These are phyloP conservation scores for Flueggea neowawraea DNA, from an alignment of 441 rosid species.

Conservation along the genomic window DNA sequence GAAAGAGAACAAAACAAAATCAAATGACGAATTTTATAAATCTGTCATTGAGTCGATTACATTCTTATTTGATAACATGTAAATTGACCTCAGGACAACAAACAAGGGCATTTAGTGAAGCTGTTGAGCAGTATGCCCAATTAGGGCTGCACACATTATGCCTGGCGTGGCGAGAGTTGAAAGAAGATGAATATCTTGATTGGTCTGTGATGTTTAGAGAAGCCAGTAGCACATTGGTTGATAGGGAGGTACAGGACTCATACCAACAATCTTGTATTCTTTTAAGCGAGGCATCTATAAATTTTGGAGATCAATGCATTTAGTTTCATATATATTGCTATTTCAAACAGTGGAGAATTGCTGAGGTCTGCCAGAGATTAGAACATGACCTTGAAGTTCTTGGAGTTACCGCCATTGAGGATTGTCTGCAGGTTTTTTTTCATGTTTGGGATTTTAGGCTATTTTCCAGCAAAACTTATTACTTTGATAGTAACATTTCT, in stretches of 20 bases:
- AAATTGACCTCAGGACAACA: conserved; percentile 70
- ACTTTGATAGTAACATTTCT: conserved; percentile 1
- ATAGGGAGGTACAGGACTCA: conserved; percentile 79
- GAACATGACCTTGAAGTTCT: conserved; percentile 91
- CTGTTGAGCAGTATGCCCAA: conserved; percentile 93
- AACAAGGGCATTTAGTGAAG: conserved; percentile 76
- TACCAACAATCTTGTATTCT: conserved; percentile 1
- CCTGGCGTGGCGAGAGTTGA: conserved; percentile 94
- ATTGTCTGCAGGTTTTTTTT: conserved; percentile 83
- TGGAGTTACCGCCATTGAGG: conserved; percentile 98
- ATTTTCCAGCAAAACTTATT: conserved; percentile 8
- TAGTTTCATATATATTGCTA: conserved; percentile 12
- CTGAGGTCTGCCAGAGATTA: conserved; percentile 93
- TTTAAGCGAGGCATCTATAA: not conserved
- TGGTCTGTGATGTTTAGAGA: conserved; percentile 87
- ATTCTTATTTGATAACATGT: conserved; percentile 2
- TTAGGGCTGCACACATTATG: conserved; percentile 94
- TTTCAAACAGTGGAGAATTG: conserved; percentile 97
- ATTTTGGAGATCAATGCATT: conserved; percentile 6
- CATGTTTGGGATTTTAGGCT: conserved; percentile 12
- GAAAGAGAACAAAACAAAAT: not conserved
- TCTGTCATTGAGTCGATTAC: not conserved
- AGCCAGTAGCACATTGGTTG: conserved; percentile 83
- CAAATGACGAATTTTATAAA: not conserved
- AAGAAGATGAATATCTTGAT: conserved; percentile 81